Evolutionary conservation across 306 rosid genomes (phyloP).

Genomic region (Comarum palustre): DNA sequence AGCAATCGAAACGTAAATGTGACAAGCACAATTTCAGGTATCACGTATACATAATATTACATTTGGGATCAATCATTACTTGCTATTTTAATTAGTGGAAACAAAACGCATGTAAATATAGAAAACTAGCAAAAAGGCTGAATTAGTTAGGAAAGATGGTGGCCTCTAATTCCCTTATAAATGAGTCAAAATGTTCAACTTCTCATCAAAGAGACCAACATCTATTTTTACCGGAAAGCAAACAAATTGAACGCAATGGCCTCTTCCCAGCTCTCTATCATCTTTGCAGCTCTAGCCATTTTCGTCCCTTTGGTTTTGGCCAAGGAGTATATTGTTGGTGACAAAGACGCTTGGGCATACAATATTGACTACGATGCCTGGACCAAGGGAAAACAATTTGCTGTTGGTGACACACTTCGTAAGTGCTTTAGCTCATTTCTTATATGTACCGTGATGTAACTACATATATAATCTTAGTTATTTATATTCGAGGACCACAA

Average conservation of each 20-base stretch:
- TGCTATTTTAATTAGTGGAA: neutral
- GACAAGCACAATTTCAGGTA: no score
- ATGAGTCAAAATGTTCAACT: neutral
- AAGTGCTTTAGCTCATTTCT: neutral
- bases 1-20: no score
- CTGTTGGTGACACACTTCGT: slow-evolving; percentile 40
- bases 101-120: neutral
- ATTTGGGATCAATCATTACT: neutral
- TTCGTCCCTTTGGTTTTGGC: slow-evolving; percentile 23
- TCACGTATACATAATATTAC: neutral
- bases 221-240: neutral
- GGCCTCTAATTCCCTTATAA: neutral
- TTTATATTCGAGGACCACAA: neutral
- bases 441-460: no score
- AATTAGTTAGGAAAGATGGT: neutral
- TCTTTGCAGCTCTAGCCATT: slow-evolving; percentile 25
- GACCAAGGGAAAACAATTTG: slow-evolving; percentile 31
- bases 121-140: neutral
- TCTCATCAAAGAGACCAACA: neutral
- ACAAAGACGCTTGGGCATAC: slow-evolving; percentile 30
- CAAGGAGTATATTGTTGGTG: slow-evolving; percentile 38
- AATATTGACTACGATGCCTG: slow-evolving; percentile 30
- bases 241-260: slow-evolving; percentile 24
- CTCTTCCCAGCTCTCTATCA: slow-evolving; percentile 14
- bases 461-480: no score